phyloP scores from a whole-genome alignment of 106 monocot genomes.

The Acorus calamus region DNA sequence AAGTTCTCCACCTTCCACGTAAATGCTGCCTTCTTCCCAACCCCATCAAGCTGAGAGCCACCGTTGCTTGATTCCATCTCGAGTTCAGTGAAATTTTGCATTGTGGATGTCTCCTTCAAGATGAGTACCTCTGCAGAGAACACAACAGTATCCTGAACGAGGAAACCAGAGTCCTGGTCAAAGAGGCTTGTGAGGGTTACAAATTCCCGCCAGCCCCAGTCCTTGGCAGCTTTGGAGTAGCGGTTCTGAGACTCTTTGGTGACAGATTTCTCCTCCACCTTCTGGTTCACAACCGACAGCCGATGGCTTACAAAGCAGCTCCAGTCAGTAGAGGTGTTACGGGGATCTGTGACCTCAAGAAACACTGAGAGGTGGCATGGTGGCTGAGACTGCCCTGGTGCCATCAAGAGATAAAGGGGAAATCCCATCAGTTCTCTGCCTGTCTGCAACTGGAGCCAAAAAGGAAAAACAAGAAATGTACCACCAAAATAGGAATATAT shows the following conservation, averaged over 20 bases:
- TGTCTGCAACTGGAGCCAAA: background rate
- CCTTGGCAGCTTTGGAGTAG: constrained; percentile 93
- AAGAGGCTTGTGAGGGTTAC: constrained; percentile 90
- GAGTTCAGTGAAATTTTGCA: constrained; percentile 49
- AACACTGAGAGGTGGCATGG: constrained; percentile 93
- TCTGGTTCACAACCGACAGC: constrained; percentile 84
- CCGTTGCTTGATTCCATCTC: constrained; percentile 21
- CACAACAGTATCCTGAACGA: constrained; percentile 84
- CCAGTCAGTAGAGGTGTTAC: constrained; percentile 67
- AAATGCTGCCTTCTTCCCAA: constrained; percentile 53
- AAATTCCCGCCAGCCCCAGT: constrained; percentile 99
- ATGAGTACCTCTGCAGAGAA: constrained; percentile 93
- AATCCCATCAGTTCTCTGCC: background rate
- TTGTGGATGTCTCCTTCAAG: constrained; percentile 75
- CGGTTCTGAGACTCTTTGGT: constrained; percentile 95
- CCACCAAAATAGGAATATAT: too few species aligned
- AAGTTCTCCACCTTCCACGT: constrained; percentile 96
- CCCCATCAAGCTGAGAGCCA: constrained; percentile 38
- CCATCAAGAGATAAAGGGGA: background rate
- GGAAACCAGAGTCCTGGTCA: constrained; percentile 89
- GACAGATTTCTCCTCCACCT: constrained; percentile 70
- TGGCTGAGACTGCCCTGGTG: constrained; percentile 95
- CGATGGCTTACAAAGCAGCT: constrained; percentile 97
- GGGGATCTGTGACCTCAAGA: constrained; percentile 90
- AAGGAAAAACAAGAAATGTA: too few species aligned